Percentiles rank a stretch among this genome's conserved stretches.
Conservation (phyloP, 495 filamentous ascomycete genomes). For the Xylaria cubensis region DNA sequence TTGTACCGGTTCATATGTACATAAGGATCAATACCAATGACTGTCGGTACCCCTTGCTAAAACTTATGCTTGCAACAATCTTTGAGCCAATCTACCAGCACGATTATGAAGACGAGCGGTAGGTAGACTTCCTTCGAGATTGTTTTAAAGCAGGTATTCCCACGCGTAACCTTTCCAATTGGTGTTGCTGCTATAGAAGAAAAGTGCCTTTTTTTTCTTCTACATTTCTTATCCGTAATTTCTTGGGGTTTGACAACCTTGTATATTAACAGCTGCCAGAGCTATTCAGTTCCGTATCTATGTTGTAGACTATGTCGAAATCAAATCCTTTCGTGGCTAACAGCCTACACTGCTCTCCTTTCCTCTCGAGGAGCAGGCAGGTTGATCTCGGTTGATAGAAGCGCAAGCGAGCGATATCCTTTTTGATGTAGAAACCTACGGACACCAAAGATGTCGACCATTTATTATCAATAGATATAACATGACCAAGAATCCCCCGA, state of each 20-base stretch:
- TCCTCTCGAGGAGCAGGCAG: no score
- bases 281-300: background rate
- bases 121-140: no score
- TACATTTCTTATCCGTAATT: background rate
- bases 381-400: background rate
- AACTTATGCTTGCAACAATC: background rate
- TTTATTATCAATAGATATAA: background rate
- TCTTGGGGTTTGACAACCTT: background rate
- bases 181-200: background rate
- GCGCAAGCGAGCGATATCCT: background rate
- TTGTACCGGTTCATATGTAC: slow-evolving; percentile 5
- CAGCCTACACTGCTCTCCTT: background rate
- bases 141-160: background rate
- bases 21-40: background rate
- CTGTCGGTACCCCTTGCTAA: background rate
- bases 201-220: background rate
- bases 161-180: background rate
- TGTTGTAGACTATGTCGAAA: background rate
- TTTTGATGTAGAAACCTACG: background rate
- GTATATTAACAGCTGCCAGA: background rate
- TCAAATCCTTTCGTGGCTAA: no score
- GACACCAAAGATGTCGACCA: background rate
- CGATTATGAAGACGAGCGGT: no score
- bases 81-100: no score
- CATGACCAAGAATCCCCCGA: background rate